Evolutionary conservation across 495 filamentous ascomycete genomes (phyloP).

Genomic region (Xylaria grammica): DNA sequence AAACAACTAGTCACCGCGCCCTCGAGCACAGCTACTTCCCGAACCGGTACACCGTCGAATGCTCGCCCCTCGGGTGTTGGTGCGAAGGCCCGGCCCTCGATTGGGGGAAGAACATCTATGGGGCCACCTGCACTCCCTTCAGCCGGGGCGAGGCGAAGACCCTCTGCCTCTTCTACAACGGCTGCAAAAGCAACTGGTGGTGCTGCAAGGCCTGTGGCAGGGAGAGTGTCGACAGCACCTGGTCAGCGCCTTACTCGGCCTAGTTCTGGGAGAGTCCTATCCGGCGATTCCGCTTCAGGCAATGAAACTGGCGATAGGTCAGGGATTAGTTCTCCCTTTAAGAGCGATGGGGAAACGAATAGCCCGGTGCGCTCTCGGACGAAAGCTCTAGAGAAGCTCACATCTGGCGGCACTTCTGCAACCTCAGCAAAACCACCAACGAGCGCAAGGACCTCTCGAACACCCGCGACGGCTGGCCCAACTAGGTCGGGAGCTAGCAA

Average conservation of each 20-base stretch:
- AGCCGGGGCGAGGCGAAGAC: slow-evolving; percentile 37
- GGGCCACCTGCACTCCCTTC: slow-evolving; percentile 60
- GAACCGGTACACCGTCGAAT: slow-evolving; percentile 65
- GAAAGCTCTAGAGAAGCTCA: slow-evolving; percentile 51
- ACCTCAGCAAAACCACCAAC: slow-evolving; percentile 31
- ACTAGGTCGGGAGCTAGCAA: slow-evolving; percentile 38
- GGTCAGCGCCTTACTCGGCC: slow-evolving; percentile 41
- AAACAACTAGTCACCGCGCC: slow-evolving; percentile 68
- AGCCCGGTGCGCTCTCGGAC: slow-evolving; percentile 53
- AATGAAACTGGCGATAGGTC: slow-evolving; percentile 43
- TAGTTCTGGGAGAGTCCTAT: slow-evolving; percentile 43
- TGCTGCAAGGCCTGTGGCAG: slow-evolving; percentile 41
- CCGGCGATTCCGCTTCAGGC: slow-evolving; percentile 48
- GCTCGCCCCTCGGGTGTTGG: slow-evolving; percentile 45
- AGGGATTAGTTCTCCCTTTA: slow-evolving; percentile 42
- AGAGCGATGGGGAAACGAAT: slow-evolving; percentile 49
- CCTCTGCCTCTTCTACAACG: slow-evolving; percentile 40
- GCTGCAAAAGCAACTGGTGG: slow-evolving; percentile 36
- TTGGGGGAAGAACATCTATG: slow-evolving; percentile 65
- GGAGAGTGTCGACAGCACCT: slow-evolving; percentile 38
- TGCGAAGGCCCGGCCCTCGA: slow-evolving; percentile 59
- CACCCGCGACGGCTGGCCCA: slow-evolving; percentile 36
- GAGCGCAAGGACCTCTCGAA: slow-evolving; percentile 33
- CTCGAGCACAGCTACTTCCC: slow-evolving; percentile 62
- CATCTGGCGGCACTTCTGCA: slow-evolving; percentile 42